Base-by-base conservation (phyloP, 2,329 filamentous ascomycete genomes). In the Microdochium trichocladiopsis region DNA sequence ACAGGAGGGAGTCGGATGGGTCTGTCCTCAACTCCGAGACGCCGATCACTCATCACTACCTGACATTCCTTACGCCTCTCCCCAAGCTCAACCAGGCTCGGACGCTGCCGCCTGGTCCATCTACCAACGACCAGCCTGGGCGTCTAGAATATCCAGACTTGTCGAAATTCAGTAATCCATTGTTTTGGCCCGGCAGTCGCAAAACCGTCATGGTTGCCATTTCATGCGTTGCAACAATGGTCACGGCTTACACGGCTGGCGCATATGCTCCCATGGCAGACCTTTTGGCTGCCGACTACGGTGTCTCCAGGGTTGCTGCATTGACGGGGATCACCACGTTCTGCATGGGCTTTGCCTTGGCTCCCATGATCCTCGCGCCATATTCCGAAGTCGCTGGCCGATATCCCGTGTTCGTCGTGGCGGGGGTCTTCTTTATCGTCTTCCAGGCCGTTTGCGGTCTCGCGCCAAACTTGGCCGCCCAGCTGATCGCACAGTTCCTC, bases 321-420 rank as follows among this genome's bases (percentile, higher is more conserved):
- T 72, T 87, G 4, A 74, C 84, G 1, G 90, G 90, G 31, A 88
- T 96, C 55, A 95, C 91, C 0, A 80, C 83, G 0, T 96, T 94
- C 67, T 94, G 89, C 47, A 62, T 78, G 31, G 91, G 92, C 3
- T 95, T 95, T 59, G 89, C 78, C 0, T 67, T 91, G 31, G 87
- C 88, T 0, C 91, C 91, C 0, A 95, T 96, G 90, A 76, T 89
- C 1, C 78, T 96, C 0, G 92, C 92, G 0, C 92, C 92, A 0
- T 86, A 96, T 58, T 90, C 86, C 1, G 92, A 96, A 69, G 86
- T 95, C 64, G 90, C 94, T 68, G 92, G 92, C 3, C 82, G 92
- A 2, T 84, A 89, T 52, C 89, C 91, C 0, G 88, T 95, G 31
- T 94, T 96, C 61, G 76, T 92, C 23, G 74, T 76, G 1, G 86